Conservation (phyloP, 108 stramenopile genomes). For the Phaeodactylum tricornutum region DNA sequence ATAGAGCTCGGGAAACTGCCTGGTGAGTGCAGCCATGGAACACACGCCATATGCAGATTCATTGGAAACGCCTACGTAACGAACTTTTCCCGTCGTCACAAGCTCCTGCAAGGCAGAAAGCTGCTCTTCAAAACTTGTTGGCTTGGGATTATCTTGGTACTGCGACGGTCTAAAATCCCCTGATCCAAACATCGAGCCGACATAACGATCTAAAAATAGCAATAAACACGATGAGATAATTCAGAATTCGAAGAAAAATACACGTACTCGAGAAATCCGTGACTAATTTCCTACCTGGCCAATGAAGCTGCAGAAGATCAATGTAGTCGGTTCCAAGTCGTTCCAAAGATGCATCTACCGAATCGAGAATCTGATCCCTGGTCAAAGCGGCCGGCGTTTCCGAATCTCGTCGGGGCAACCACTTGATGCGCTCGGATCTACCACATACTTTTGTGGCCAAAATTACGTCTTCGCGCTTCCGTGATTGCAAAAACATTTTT, state of each 20-base stretch:
- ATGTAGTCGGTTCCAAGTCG: conserved; percentile 86
- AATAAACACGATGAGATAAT: not conserved
- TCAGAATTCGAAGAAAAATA: not conserved
- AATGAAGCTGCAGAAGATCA: conserved; percentile 90
- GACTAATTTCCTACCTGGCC: conserved; percentile 96
- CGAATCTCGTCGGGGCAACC: conserved; percentile 65
- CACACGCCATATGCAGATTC: conserved; percentile 92
- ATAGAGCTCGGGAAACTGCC: conserved; percentile 46
- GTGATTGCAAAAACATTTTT: conserved; percentile 37
- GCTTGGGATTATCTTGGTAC: conserved; percentile 27
- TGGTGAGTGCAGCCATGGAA: conserved; percentile 56
- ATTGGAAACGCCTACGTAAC: conserved; percentile 81
- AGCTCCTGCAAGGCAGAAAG: conserved; percentile 64
- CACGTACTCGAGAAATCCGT: too few relatives aligned
- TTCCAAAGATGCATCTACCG: conserved; percentile 71
- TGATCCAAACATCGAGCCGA: conserved; percentile 78
- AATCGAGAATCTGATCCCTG: conserved; percentile 63
- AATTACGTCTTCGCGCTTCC: conserved; percentile 64
- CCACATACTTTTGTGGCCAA: conserved; percentile 85
- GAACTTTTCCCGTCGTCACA: conserved; percentile 67
- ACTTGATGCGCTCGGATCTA: conserved; percentile 43
- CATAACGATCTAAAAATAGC: too few relatives aligned
- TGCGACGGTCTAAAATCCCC: conserved; percentile 46
- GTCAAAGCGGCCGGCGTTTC: conserved; percentile 31
- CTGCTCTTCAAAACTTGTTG: conserved; percentile 78